These are phyloP conservation scores for Geotrichum cucujoidarum DNA, from an alignment of 1,139 yeast species.

Conservation along the genomic window DNA sequence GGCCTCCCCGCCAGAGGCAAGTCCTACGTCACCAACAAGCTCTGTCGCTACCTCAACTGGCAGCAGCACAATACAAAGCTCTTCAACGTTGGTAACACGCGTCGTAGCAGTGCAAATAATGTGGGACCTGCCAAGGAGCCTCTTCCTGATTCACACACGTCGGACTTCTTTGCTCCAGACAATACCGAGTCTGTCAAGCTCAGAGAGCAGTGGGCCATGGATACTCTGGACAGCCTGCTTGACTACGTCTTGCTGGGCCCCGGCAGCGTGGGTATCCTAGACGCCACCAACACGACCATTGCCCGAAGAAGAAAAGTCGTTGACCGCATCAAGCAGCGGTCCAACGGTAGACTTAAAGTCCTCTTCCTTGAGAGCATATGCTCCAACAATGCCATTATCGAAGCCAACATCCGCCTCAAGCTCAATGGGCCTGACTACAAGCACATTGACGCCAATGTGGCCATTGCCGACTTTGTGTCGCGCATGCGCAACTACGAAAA, in stretches of 20 bases:
- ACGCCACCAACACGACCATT: slow-evolving; percentile 84
- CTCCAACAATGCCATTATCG: slow-evolving; percentile 70
- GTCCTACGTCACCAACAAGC: slow-evolving; percentile 84
- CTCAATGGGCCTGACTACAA: slow-evolving; percentile 90
- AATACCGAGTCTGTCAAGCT: slow-evolving; percentile 60
- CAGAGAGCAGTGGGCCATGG: slow-evolving; percentile 95
- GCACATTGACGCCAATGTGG: slow-evolving; percentile 76
- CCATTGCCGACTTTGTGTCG: slow-evolving; percentile 75
- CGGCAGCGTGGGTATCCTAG: slow-evolving; percentile 92
- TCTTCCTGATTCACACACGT: slow-evolving; percentile 58
- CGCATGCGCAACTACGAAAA: slow-evolving; percentile 78
- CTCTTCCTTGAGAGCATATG: slow-evolving; percentile 84
- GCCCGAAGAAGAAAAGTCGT: slow-evolving; percentile 64
- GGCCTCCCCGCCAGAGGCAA: slow-evolving; percentile 93
- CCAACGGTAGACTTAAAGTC: slow-evolving; percentile 71
- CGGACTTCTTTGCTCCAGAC: slow-evolving; percentile 81
- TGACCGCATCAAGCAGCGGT: slow-evolving; percentile 62
- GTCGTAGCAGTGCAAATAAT: slow-evolving; percentile 60
- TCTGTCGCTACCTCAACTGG: slow-evolving; percentile 86
- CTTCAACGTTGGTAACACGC: slow-evolving; percentile 90
- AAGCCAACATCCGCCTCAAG: slow-evolving; percentile 76
- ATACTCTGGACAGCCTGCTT: slow-evolving; percentile 76
- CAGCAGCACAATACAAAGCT: slow-evolving; percentile 84
- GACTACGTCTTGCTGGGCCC: slow-evolving; percentile 74
- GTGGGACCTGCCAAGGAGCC: slow-evolving; percentile 72